phyloP scores from a whole-genome alignment of 768 basidiomycete species.

The Suillus brevipes region DNA sequence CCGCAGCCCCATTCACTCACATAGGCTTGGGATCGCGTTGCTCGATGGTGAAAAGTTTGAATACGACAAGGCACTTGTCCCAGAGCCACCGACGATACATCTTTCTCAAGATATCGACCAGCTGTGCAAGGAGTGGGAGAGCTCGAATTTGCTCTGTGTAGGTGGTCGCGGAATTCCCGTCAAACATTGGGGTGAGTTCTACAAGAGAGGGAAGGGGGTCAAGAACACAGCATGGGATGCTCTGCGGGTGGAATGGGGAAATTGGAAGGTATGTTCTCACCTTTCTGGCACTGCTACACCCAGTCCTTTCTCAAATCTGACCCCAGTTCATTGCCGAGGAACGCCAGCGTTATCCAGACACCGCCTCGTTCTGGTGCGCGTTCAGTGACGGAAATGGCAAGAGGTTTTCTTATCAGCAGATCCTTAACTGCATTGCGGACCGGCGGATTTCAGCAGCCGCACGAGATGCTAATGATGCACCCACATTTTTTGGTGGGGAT shows the following conservation, averaged over 20 bases:
- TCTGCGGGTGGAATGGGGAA: no score
- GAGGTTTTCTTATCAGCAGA: slow-evolving; percentile 10
- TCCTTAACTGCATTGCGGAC: slow-evolving; percentile 10
- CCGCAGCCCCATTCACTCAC: no score
- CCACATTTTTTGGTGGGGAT: slow-evolving; percentile 13
- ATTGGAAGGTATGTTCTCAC: no score
- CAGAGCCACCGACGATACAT: not conserved
- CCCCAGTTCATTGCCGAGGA: slow-evolving; percentile 11
- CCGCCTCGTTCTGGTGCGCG: slow-evolving; percentile 14
- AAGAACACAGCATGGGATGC: no score
- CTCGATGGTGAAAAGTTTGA: not conserved
- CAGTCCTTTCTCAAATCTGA: no score
- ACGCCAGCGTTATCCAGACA: slow-evolving; percentile 6
- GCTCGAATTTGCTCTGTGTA: slow-evolving; percentile 11
- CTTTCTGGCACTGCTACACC: no score
- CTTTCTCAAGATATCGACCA: slow-evolving; percentile 15
- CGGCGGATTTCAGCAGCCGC: not conserved
- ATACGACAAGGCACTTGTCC: not conserved
- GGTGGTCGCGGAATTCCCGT: slow-evolving; percentile 1
- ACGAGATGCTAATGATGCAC: slow-evolving; percentile 14
- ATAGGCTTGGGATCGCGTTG: not conserved
- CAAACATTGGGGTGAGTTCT: no score
- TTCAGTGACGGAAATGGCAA: slow-evolving; percentile 14
- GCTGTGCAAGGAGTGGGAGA: slow-evolving; percentile 21
- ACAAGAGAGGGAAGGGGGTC: no score